Base-by-base conservation (phyloP, 2,329 filamentous ascomycete species). In the Curvularia verruculosa region DNA sequence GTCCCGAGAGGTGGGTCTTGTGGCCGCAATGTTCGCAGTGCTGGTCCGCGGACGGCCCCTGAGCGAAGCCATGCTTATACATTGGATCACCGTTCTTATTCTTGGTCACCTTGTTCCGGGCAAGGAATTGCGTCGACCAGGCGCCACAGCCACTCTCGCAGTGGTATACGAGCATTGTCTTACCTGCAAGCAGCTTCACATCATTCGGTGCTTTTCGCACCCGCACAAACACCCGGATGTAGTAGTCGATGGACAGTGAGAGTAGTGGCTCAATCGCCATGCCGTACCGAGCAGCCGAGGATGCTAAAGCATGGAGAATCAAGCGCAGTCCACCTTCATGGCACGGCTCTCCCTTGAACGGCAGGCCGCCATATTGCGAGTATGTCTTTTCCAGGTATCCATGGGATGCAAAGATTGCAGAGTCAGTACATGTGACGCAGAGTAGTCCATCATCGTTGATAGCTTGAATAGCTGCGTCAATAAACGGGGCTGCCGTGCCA, bases 361-460 rank as follows among this genome's bases (percentile, higher is more conserved):
- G 92, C 15, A 93, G 81, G 31, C 95, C 95, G 3, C 95, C 95
- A 71, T 99, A 99, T n/a, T 96, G 82, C 1, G 94, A 88, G 75
- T 88, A 99, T 3, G 92, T 87, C 81, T 99, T 99, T 75, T 99
- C 95, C 1, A 91, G 88, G 72, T 98, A 99, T 54, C 93, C 92
- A 66, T 91, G 90, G 0, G 94, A 96, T 1, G 94, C 94, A 84
- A 93, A 99, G 2, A 99, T 91, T 9, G 90, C 92, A 9, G 94
- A 93, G 75, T 99, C 95, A 0, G 95, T 99, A 77, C 95, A 99
- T 1, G 95, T 99, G 5, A 99, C 90, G 74, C 93, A 97, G 4
- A 99, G 83, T 37, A 99, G 82, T 3, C 95, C 95, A 1, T 94
- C 94, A 66, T 97, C 91, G 62, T 89, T 87, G 7, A 97, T 85